Conservation (phyloP, 306 rosid species). For the Dalbergia cochinchinensis region DNA sequence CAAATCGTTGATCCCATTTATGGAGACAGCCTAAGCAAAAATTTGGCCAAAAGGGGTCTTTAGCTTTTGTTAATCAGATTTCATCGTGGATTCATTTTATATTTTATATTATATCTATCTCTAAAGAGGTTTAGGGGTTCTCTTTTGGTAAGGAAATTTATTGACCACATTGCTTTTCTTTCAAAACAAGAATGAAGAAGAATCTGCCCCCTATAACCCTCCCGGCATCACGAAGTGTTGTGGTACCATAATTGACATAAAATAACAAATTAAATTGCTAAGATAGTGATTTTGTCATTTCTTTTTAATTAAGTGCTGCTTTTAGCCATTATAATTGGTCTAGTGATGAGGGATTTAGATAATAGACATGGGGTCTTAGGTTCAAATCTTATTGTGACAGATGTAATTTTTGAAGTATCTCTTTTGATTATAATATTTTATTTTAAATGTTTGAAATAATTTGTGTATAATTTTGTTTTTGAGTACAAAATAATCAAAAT, state of each 20-base stretch:
- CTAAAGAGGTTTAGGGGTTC: slow-evolving; percentile 40
- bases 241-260: background rate
- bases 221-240: background rate
- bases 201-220: background rate
- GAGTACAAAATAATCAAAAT: background rate
- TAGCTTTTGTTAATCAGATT: slow-evolving; percentile 41
- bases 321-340: too few species aligned
- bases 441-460: too few species aligned
- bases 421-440: too few species aligned
- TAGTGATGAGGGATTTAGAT: too few species aligned
- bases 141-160: slow-evolving; percentile 46
- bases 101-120: background rate
- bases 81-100: slow-evolving; percentile 12
- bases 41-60: slow-evolving; percentile 39
- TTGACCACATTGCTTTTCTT: slow-evolving; percentile 39
- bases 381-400: too few species aligned
- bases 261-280: background rate
- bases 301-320: background rate
- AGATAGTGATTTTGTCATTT: background rate
- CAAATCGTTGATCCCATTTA: slow-evolving; percentile 33
- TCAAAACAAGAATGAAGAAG: background rate
- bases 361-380: too few species aligned
- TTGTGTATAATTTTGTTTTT: background rate
- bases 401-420: too few species aligned
- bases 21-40: slow-evolving; percentile 31